Evolutionary conservation across 208 protist species (phyloP).

Genomic region (Acanthamoeba sp.): DNA sequence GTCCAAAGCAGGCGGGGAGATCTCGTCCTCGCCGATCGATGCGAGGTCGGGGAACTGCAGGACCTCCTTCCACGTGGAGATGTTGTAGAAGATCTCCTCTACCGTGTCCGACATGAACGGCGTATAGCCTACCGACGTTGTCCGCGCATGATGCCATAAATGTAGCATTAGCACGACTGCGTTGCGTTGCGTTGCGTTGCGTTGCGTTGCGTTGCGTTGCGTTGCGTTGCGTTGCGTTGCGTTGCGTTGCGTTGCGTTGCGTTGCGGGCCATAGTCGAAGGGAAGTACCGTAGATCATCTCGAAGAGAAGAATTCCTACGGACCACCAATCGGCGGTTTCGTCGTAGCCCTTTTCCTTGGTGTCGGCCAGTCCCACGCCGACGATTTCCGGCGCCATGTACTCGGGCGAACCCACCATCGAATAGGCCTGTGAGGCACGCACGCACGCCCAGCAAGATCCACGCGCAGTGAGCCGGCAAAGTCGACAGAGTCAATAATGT

Average conservation of each 20-base stretch:
- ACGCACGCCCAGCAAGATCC: not conserved
- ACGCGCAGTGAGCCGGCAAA: too few species aligned
- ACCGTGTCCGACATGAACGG: slow-evolving; percentile 89
- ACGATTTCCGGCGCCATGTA: slow-evolving; percentile 73
- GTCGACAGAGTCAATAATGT: too few species aligned
- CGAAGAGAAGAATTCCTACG: slow-evolving; percentile 83
- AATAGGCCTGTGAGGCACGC: slow-evolving; percentile 11
- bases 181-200: too few species aligned
- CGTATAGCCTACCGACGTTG: slow-evolving; percentile 51
- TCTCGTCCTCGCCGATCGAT: not conserved
- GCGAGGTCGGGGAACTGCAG: slow-evolving; percentile 71
- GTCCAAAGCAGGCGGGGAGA: slow-evolving; percentile 4
- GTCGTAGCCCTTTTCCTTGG: slow-evolving; percentile 80
- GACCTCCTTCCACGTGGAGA: slow-evolving; percentile 82
- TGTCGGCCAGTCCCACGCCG: slow-evolving; percentile 3
- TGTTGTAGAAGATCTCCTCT: slow-evolving; percentile 89
- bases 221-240: too few species aligned
- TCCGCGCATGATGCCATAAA: too few species aligned
- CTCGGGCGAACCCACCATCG: slow-evolving; percentile 52
- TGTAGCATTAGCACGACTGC: too few species aligned
- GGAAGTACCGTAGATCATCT: slow-evolving; percentile 82
- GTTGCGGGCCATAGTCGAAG: too few species aligned
- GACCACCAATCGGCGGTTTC: slow-evolving; percentile 84
- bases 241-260: too few species aligned
- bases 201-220: too few species aligned